Base-by-base conservation (phyloP, 2,329 filamentous ascomycete genomes). In the Emergomyces pasteurianus region DNA sequence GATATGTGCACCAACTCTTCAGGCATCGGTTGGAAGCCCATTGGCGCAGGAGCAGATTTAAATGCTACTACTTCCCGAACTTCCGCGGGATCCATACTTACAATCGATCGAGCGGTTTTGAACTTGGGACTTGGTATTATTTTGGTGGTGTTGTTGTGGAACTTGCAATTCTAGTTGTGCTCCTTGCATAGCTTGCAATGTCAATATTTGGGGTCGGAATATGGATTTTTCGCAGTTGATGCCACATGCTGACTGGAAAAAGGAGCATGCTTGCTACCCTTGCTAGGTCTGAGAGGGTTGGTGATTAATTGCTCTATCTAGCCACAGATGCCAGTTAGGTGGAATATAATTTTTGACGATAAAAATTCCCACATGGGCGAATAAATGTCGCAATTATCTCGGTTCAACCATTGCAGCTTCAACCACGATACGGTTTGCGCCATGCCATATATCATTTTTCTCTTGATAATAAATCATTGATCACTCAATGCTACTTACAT, bases 1-100 rank as follows among this genome's bases (percentile, higher is more conserved):
- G 70, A 73, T 31, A 59, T 71, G 58, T 78, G 76, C 66, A 61
- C 67, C 47, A 78, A 78, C 58, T 67, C 67, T 0, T 78, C 74
- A 0, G 72, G 70, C 28, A 72, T 78, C n/a, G 66, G 71, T 31
- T 73, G 73, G 26, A 66, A 63, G 42, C 63, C 63, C 16, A 60
- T 67, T 58, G 64, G 50, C 10, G 59, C 59, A 31, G 46, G 55
- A 36, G 34, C 43, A 3, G 46, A 58, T 34, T 50, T 42, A 12
- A 36, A 36, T 31, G 36, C 52, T 42, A 46, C 59, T n/a, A 12
- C 60, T 16, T 60, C 62, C 3, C 23, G 26, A 18, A 50, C 47
- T 4, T 43, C 43, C 3, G 36, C 28, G n/a, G 57, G 46, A 18
- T 49, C 42, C 6, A 9, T 31, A 12, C 26, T 31, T 50, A 5